phyloP scores from a whole-genome alignment of 2,329 filamentous ascomycete genomes.

The Thielaviopsis cerberus region DNA sequence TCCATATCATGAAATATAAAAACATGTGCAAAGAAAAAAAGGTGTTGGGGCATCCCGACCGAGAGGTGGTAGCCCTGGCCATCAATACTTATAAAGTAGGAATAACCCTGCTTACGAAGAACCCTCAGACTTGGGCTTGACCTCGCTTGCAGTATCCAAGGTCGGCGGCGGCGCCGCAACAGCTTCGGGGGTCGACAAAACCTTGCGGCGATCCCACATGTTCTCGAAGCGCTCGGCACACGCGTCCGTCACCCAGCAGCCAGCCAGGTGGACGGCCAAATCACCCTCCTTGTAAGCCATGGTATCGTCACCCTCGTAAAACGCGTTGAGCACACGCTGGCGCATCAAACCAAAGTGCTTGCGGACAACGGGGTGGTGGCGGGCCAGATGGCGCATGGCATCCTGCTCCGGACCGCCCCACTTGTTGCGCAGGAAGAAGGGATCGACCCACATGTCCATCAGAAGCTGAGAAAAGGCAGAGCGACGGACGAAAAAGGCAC shows the following conservation, averaged over 20 bases:
- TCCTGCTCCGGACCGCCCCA: slow-evolving; percentile 10
- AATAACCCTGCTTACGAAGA: neutral
- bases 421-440: slow-evolving; percentile 11
- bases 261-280: slow-evolving; percentile 10
- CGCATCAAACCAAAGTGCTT: slow-evolving; percentile 10
- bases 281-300: slow-evolving; percentile 9
- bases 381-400: slow-evolving; percentile 9
- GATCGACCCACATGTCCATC: slow-evolving; percentile 12
- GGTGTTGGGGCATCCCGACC: too few relatives aligned
- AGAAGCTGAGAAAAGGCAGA: slow-evolving; percentile 8
- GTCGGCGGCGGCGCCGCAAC: neutral
- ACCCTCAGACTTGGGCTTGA: neutral
- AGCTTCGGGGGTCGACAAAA: neutral
- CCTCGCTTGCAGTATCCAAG: neutral
- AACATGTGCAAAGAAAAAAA: too few relatives aligned
- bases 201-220: slow-evolving; percentile 11
- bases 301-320: slow-evolving; percentile 8
- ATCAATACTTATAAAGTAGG: neutral
- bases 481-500: slow-evolving; percentile 10
- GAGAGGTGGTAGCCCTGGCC: neutral
- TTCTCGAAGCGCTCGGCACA: slow-evolving; percentile 9
- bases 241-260: slow-evolving; percentile 9
- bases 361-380: slow-evolving; percentile 10
- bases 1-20: too few relatives aligned
- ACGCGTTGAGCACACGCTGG: slow-evolving; percentile 10